These are phyloP conservation scores for Pythium plurisporium DNA, from an alignment of 352 stramenopile genomes.

Conservation along the genomic window DNA sequence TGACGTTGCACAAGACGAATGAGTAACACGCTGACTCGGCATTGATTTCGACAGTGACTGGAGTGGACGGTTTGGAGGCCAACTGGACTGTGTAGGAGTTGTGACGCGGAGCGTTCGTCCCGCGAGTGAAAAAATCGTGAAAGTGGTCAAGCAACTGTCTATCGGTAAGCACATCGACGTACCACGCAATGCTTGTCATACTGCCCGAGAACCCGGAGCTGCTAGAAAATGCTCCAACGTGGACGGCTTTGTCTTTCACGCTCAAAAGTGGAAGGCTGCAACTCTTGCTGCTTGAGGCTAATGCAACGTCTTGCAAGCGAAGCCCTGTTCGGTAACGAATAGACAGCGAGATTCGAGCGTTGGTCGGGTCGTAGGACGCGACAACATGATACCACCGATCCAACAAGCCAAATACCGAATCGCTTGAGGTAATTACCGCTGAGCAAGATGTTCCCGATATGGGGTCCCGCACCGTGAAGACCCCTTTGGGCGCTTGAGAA, in stretches of 20 bases:
- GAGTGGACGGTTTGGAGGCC: slow-evolving; percentile 34
- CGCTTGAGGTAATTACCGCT: background rate
- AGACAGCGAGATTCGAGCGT: slow-evolving; percentile 36
- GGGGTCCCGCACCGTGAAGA: slow-evolving; percentile 17
- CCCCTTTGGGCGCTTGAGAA: background rate
- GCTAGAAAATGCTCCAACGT: slow-evolving; percentile 25
- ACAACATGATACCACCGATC: slow-evolving; percentile 52
- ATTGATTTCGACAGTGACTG: slow-evolving; percentile 46
- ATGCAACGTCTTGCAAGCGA: slow-evolving; percentile 2
- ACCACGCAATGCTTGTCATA: slow-evolving; percentile 55
- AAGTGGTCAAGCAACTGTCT: slow-evolving; percentile 61
- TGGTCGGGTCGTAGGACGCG: slow-evolving; percentile 47
- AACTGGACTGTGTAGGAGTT: slow-evolving; percentile 53
- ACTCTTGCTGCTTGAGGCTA: slow-evolving; percentile 7
- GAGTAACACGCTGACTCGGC: slow-evolving; percentile 57
- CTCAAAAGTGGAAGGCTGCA: slow-evolving; percentile 45
- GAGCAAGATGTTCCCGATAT: slow-evolving; percentile 1
- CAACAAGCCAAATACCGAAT: background rate
- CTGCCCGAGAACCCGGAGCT: too few relatives aligned
- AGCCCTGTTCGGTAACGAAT: slow-evolving; percentile 20
- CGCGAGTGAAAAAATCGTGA: slow-evolving; percentile 47
- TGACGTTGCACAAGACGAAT: slow-evolving; percentile 72
- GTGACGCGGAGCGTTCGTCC: slow-evolving; percentile 27
- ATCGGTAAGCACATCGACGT: slow-evolving; percentile 30
- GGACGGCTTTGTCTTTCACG: slow-evolving; percentile 28